phyloP scores from a whole-genome alignment of 169 alveolate species.

The Eimeria sp. region DNA sequence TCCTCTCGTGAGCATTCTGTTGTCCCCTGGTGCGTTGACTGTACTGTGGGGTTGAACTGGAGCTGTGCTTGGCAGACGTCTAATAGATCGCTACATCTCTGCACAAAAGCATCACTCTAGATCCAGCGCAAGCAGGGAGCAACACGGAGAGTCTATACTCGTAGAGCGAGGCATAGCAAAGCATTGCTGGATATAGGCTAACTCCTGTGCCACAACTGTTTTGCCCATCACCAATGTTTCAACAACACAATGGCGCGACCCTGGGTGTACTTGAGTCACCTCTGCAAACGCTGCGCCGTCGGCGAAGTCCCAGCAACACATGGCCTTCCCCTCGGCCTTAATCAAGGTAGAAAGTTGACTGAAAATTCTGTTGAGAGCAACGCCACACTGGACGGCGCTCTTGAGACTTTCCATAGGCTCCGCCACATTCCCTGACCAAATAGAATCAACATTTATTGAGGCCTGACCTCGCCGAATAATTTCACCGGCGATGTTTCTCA shows the following conservation, averaged over 20 bases:
- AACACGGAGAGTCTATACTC: neutral
- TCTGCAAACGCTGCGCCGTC: constrained; percentile 96
- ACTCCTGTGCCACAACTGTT: neutral
- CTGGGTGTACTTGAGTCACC: constrained; percentile 69
- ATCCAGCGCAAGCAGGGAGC: neutral
- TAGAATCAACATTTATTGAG: constrained; percentile 92
- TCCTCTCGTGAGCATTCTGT: neutral
- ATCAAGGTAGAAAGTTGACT: constrained; percentile 89
- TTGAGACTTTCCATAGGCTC: constrained; percentile 84
- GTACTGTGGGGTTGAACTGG: constrained; percentile 92
- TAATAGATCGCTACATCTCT: constrained; percentile 96
- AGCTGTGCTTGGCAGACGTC: constrained; percentile 96
- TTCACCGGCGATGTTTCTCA: constrained; percentile 95
- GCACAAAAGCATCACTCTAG: constrained; percentile 96
- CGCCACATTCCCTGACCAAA: constrained; percentile 89
- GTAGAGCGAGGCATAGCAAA: neutral
- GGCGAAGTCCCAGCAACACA: constrained; percentile 92
- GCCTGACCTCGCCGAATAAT: constrained; percentile 95
- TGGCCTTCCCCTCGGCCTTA: constrained; percentile 85
- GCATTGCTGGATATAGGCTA: neutral
- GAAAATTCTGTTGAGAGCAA: constrained; percentile 94
- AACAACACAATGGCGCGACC: neutral
- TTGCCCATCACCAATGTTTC: neutral
- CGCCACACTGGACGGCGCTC: constrained; percentile 94
- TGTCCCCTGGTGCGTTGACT: constrained; percentile 82